These are phyloP conservation scores for Candida montana DNA, from an alignment of 805 yeast species.

Conservation along the genomic window DNA sequence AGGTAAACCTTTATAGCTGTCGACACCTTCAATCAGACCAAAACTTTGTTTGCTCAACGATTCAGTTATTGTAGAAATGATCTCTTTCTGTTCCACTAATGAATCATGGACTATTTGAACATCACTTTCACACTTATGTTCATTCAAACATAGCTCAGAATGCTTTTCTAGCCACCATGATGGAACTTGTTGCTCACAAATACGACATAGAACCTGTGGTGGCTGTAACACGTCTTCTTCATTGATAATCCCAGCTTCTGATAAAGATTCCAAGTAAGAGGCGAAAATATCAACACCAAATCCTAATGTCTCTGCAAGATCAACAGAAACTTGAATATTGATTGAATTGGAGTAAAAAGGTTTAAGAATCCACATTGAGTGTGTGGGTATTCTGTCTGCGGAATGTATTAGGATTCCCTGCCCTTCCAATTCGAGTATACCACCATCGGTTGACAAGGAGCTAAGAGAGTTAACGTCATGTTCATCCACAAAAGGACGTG, in stretches of 20 bases:
- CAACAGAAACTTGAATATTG: slow-evolving; percentile 63
- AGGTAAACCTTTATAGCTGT: slow-evolving; percentile 55
- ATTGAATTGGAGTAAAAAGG: slow-evolving; percentile 65
- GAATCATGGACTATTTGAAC: slow-evolving; percentile 72
- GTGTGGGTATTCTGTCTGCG: slow-evolving; percentile 54
- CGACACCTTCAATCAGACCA: slow-evolving; percentile 5
- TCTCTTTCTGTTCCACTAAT: slow-evolving; percentile 61
- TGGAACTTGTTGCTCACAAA: slow-evolving; percentile 87
- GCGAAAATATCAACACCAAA: slow-evolving; percentile 85
- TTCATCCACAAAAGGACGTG: slow-evolving; percentile 14
- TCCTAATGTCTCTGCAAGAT: slow-evolving; percentile 71
- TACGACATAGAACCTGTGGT: slow-evolving; percentile 75
- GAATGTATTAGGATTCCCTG: slow-evolving; percentile 85
- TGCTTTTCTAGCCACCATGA: slow-evolving; percentile 96
- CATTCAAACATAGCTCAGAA: slow-evolving; percentile 79
- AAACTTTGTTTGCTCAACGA: slow-evolving; percentile 22
- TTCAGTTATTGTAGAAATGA: slow-evolving; percentile 37
- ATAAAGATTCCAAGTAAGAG: slow-evolving; percentile 59
- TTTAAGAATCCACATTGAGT: slow-evolving; percentile 90
- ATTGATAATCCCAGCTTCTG: slow-evolving; percentile 59
- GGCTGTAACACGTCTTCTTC: slow-evolving; percentile 72
- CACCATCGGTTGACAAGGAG: slow-evolving; percentile 51
- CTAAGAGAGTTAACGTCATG: slow-evolving; percentile 16
- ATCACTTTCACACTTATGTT: slow-evolving; percentile 75
- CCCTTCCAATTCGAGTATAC: slow-evolving; percentile 74